Percentiles rank a stretch among this genome's conserved stretches.
Conservation (phyloP, 805 yeast genomes). For the Wickerhamomyces ciferrii region DNA sequence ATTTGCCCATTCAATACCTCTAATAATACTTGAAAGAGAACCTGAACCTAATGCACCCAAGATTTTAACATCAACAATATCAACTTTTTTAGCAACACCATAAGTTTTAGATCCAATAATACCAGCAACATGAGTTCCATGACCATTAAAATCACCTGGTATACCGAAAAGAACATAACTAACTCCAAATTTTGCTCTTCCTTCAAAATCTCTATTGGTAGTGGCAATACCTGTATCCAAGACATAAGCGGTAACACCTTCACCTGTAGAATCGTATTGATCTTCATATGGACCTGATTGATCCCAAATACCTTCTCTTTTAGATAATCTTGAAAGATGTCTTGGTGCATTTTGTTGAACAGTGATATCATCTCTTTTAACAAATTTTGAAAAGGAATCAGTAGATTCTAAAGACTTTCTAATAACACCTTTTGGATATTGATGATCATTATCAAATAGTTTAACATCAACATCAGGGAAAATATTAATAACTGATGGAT, state of each 20-base stretch:
- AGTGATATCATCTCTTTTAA: neutral
- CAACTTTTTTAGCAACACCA: slow-evolving; percentile 73
- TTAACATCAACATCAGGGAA: slow-evolving; percentile 57
- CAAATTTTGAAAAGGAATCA: slow-evolving; percentile 7
- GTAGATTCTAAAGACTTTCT: neutral
- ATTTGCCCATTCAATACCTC: slow-evolving; percentile 59
- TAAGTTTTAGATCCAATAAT: slow-evolving; percentile 65
- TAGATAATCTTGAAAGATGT: slow-evolving; percentile 57
- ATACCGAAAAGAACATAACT: slow-evolving; percentile 58
- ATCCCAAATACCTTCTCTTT: slow-evolving; percentile 5
- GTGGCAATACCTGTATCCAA: slow-evolving; percentile 70
- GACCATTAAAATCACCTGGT: slow-evolving; percentile 67
- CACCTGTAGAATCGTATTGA: slow-evolving; percentile 45
- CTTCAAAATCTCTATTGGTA: slow-evolving; percentile 51
- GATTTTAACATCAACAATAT: slow-evolving; percentile 70
- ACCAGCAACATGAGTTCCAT: slow-evolving; percentile 90
- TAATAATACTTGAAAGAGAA: slow-evolving; percentile 49
- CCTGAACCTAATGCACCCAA: slow-evolving; percentile 63
- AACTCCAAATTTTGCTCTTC: slow-evolving; percentile 49
- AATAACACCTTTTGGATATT: too few relatives aligned
- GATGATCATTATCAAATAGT: slow-evolving; percentile 36
- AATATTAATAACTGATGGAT: slow-evolving; percentile 59
- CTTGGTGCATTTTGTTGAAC: slow-evolving; percentile 45
- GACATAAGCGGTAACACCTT: slow-evolving; percentile 61
- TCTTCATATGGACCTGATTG: slow-evolving; percentile 26